Conservation (phyloP, 225 moss, liverwort and hornwort genomes). For the Bryoerythrophyllum caledonicum region DNA sequence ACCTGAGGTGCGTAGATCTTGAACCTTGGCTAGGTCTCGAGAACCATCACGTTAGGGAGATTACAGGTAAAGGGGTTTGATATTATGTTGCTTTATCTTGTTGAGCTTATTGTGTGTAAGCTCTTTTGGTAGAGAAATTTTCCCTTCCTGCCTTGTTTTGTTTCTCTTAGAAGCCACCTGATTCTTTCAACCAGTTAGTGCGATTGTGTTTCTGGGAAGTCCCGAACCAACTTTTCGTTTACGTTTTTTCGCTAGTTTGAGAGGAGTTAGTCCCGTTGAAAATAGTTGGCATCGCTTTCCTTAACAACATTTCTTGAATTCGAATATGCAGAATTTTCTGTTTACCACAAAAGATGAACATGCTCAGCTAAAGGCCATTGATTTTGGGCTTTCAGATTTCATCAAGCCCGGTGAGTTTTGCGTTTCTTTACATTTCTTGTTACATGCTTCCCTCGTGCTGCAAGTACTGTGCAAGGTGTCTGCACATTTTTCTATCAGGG, state of each 20-base stretch:
- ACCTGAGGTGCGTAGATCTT: conserved; percentile 68
- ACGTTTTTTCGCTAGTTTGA: conserved; percentile 1
- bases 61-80: neutral
- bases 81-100: neutral
- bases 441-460: neutral
- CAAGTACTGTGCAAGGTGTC: neutral
- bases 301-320: neutral
- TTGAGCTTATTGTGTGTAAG: neutral
- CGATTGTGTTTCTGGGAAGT: neutral
- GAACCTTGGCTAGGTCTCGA: neutral
- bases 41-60: neutral
- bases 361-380: conserved; percentile 92
- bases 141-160: neutral
- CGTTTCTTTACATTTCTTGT: neutral
- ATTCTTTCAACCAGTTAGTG: neutral
- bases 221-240: neutral
- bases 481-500: neutral
- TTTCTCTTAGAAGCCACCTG: neutral
- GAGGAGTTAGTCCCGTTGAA: neutral
- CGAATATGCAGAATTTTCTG: conserved; percentile 71
- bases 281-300: neutral
- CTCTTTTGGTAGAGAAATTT: neutral
- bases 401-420: conserved; percentile 80
- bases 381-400: conserved; percentile 97
- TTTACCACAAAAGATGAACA: conserved; percentile 93